These are phyloP conservation scores for Monosporascus sp. DNA, from an alignment of 2,329 filamentous ascomycete species.

Conservation along the genomic window DNA sequence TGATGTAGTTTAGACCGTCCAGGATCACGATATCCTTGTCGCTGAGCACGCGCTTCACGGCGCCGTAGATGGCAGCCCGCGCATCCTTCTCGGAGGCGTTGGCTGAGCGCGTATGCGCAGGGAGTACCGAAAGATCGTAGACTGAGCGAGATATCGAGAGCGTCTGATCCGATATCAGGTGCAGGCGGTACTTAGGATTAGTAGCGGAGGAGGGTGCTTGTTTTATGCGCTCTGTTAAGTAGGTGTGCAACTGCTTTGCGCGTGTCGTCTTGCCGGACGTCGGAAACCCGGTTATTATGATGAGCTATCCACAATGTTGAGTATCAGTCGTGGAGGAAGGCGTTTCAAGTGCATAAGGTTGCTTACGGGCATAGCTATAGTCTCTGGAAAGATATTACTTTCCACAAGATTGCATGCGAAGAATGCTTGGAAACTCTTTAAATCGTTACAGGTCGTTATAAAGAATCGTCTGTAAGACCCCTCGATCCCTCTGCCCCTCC, in stretches of 20 bases:
- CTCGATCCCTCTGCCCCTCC: neutral
- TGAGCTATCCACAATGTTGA: slow-evolving; percentile 41
- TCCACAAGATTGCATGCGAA: neutral
- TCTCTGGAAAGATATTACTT: neutral
- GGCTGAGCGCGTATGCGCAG: slow-evolving; percentile 60
- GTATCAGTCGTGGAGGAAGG: slow-evolving; percentile 1
- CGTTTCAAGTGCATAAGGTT: neutral
- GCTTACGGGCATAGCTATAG: neutral
- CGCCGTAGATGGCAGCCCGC: slow-evolving; percentile 67
- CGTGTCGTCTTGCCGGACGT: slow-evolving; percentile 65
- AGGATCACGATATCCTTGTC: slow-evolving; percentile 72
- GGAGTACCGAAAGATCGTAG: slow-evolving; percentile 60
- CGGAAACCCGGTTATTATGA: slow-evolving; percentile 62
- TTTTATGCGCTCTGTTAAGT: slow-evolving; percentile 55
- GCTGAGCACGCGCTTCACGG: slow-evolving; percentile 70
- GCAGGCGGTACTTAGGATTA: slow-evolving; percentile 53
- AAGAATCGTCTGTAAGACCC: neutral
- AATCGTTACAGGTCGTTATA: neutral
- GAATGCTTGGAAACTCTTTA: neutral
- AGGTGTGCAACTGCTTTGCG: slow-evolving; percentile 59
- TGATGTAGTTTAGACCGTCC: slow-evolving; percentile 82
- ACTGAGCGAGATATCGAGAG: slow-evolving; percentile 65
- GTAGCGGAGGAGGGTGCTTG: slow-evolving; percentile 24
- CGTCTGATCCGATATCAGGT: slow-evolving; percentile 68
- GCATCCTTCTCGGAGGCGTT: slow-evolving; percentile 78